phyloP scores from a whole-genome alignment of 257 asterid species.

The Solanum appendiculatum region DNA sequence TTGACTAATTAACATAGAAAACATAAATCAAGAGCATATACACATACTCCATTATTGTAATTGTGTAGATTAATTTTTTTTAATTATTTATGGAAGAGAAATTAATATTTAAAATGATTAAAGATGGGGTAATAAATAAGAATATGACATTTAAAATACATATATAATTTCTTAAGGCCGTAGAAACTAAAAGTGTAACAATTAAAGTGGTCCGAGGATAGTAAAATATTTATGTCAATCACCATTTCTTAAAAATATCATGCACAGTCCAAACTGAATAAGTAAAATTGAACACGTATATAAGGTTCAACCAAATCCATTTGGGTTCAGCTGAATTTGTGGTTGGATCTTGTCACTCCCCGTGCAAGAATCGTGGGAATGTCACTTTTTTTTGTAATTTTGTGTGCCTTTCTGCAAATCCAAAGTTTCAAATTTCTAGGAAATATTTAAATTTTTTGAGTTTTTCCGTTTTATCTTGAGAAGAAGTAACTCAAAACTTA shows the following conservation, averaged over 20 bases:
- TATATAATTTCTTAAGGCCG: background rate
- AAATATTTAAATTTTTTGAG: background rate
- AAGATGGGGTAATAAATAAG: background rate
- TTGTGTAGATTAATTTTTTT: background rate
- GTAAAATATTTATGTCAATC: background rate
- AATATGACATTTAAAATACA: background rate
- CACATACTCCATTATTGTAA: background rate
- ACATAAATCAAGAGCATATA: background rate
- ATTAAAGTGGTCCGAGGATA: background rate
- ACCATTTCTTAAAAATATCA: too few species aligned
- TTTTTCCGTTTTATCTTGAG: background rate
- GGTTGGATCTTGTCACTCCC: background rate
- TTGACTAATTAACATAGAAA: background rate
- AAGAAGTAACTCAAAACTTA: too few species aligned
- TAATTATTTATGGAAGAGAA: background rate
- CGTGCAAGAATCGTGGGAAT: background rate
- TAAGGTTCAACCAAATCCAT: background rate
- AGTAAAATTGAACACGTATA: background rate
- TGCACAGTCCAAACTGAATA: accelerated
- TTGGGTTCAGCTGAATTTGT: background rate
- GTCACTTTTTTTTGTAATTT: background rate
- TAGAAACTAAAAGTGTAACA: too few species aligned
- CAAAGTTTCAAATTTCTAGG: background rate
- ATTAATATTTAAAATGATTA: background rate
- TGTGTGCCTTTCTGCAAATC: background rate